Conservation (phyloP, 352 stramenopile genomes). For the Globisporangium canariense region DNA sequence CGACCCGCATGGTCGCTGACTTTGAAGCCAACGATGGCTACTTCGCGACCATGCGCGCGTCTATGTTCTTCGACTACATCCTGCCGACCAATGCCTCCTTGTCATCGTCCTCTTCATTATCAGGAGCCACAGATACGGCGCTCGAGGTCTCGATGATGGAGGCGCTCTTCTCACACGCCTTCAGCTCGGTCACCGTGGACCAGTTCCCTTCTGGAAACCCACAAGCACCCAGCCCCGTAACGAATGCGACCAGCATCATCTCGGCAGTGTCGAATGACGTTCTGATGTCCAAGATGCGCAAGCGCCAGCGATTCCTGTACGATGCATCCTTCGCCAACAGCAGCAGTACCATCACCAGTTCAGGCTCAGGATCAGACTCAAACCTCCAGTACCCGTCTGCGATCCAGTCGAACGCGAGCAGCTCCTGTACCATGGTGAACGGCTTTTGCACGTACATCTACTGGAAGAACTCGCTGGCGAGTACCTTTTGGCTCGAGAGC, state of each 20-base stretch:
- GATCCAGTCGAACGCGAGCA: constrained; percentile 11
- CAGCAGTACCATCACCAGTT: constrained; percentile 1
- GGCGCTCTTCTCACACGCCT: constrained; percentile 37
- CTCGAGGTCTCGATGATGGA: constrained; percentile 18
- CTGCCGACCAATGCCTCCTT: constrained; percentile 6
- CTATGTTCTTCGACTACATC: constrained; percentile 52
- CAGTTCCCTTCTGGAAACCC: constrained; percentile 38
- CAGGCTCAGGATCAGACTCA: background rate
- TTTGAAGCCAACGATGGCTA: constrained; percentile 13
- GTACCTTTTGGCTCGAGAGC: constrained; percentile 51
- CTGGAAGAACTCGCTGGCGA: constrained; percentile 6
- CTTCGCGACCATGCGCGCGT: constrained; percentile 17
- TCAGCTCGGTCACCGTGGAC: constrained; percentile 43
- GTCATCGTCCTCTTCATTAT: constrained; percentile 3
- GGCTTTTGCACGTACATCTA: constrained; percentile 11
- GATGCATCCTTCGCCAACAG: constrained; percentile 20
- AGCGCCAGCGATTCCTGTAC: constrained; percentile 43
- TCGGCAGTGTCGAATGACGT: constrained; percentile 31
- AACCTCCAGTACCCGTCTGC: constrained; percentile 16
- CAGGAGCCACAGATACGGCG: background rate
- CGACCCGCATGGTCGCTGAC: constrained; percentile 20
- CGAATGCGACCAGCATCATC: constrained; percentile 18
- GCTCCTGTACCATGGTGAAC: constrained; percentile 13
- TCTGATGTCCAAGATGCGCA: constrained; percentile 31
- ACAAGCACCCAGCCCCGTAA: constrained; percentile 17